Percentiles rank a stretch among this genome's conserved stretches.
These are phyloP conservation scores for Lentinula novae-zelandiae DNA, from an alignment of 1,284 basidiomycete genomes.

Conservation along the genomic window DNA sequence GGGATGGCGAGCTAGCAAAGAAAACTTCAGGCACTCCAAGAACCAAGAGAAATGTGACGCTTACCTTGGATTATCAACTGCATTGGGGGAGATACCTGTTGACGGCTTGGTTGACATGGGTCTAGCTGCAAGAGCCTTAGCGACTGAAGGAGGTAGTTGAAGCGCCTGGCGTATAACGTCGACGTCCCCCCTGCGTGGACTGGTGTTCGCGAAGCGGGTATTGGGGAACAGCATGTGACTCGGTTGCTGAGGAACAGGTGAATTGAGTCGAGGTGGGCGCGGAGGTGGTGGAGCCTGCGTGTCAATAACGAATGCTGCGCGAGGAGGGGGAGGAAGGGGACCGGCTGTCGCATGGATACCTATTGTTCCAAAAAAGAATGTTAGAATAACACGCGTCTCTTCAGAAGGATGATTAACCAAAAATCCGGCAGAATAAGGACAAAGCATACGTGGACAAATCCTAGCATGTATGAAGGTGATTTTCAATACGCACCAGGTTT, in stretches of 20 bases:
- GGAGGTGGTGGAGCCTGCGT: conserved; percentile 48
- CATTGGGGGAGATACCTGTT: not conserved
- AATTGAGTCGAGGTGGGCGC: conserved; percentile 59
- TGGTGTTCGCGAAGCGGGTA: conserved; percentile 11
- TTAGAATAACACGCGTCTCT: conserved; percentile 10
- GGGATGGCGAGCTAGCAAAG: not conserved
- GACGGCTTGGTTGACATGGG: not conserved
- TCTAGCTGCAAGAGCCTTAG: conserved; percentile 34
- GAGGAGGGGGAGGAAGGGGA: conserved; percentile 65
- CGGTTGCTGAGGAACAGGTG: conserved; percentile 29
- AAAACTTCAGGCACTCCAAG: not conserved
- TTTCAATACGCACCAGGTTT: conserved; percentile 40
- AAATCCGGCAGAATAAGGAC: not conserved
- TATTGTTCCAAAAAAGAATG: conserved; percentile 14
- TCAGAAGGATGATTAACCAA: not conserved
- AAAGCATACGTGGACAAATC: not conserved
- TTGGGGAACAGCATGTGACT: not conserved
- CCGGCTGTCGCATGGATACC: conserved; percentile 68
- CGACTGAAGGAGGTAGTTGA: conserved; percentile 52
- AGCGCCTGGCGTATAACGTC: conserved; percentile 54
- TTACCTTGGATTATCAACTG: not conserved
- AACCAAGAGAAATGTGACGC: not conserved
- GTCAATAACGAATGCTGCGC: conserved; percentile 47
- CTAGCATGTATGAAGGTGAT: not conserved
- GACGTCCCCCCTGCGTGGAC: conserved; percentile 34